Evolutionary conservation across 164 flowering plant species (phyloP).

Genomic region (Dillenia turbinata): DNA sequence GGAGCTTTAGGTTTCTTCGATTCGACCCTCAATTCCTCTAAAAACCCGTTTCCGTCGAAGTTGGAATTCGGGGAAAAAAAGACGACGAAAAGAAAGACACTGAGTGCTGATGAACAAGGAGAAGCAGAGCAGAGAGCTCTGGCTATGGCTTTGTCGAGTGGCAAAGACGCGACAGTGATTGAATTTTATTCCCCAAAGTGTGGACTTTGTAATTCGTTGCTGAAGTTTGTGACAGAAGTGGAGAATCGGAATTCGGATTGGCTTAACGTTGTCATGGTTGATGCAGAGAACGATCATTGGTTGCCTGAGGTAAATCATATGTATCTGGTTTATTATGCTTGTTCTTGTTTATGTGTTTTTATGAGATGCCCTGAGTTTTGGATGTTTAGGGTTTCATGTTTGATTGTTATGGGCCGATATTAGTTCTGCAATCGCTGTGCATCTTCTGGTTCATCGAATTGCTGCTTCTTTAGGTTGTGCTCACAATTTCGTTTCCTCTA

Average conservation of each 20-base stretch:
- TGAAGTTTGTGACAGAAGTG: conserved; percentile 57
- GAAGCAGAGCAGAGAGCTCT: conserved; percentile 89
- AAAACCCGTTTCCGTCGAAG: conserved; percentile 7
- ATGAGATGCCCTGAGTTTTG: background rate
- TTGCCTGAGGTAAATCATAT: conserved; percentile 75
- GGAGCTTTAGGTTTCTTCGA: conserved; percentile 35
- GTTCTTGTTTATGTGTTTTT: background rate
- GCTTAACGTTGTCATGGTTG: conserved; percentile 91
- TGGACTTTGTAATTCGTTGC: conserved; percentile 74
- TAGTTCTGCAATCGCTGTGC: too few relatives aligned
- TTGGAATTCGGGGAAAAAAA: conserved; percentile 6
- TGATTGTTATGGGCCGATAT: too few relatives aligned
- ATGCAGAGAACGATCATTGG: conserved; percentile 94
- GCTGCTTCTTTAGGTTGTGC: too few relatives aligned
- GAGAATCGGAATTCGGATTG: conserved; percentile 69
- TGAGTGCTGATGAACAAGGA: conserved; percentile 68
- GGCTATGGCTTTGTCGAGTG: conserved; percentile 70
- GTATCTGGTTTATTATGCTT: background rate
- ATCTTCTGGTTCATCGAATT: too few relatives aligned
- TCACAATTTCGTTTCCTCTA: too few relatives aligned
- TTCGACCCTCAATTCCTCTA: conserved; percentile 22
- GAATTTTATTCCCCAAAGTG: conserved; percentile 97
- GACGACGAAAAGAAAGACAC: conserved; percentile 12
- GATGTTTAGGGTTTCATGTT: background rate
- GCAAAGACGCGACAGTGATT: conserved; percentile 79